These are phyloP conservation scores for Hevea brasiliensis DNA, from an alignment of 345 rosid genomes.

Conservation along the genomic window DNA sequence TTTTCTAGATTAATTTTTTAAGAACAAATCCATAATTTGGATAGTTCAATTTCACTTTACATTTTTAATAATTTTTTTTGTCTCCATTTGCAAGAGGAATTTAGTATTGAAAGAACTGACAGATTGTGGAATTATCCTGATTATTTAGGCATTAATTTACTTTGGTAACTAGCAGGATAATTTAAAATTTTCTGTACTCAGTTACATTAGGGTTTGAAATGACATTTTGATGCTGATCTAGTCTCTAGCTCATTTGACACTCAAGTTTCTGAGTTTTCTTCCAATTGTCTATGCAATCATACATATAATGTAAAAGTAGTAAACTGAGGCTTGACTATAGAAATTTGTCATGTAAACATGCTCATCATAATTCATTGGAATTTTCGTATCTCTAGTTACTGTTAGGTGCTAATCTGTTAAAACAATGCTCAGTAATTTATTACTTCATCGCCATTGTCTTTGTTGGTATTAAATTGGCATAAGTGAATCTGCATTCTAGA, in stretches of 20 bases:
- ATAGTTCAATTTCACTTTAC: neutral
- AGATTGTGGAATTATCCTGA: neutral
- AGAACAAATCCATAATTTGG: neutral
- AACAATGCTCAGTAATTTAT: neutral
- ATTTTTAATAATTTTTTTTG: too few species aligned
- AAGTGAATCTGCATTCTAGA: neutral
- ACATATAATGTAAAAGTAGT: too few species aligned
- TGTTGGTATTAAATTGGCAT: neutral
- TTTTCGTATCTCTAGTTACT: neutral
- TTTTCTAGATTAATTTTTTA: conserved; percentile 3
- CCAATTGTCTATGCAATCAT: too few species aligned
- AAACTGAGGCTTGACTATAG: too few species aligned
- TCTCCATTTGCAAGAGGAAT: conserved; percentile 7
- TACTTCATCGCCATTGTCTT: neutral
- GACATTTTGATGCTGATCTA: neutral
- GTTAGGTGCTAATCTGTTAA: neutral
- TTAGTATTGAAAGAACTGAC: neutral
- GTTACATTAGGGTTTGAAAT: neutral
- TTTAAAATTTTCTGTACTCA: neutral
- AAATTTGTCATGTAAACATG: too few species aligned
- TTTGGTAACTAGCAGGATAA: neutral
- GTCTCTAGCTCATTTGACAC: too few species aligned
- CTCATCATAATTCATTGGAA: neutral
- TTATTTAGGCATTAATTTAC: neutral
- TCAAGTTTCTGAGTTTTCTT: neutral